Percentiles rank a stretch among this genome's conserved stretches.
Evolutionary conservation across 768 basidiomycete genomes (phyloP).

Genomic region (Pisolithus albus): DNA sequence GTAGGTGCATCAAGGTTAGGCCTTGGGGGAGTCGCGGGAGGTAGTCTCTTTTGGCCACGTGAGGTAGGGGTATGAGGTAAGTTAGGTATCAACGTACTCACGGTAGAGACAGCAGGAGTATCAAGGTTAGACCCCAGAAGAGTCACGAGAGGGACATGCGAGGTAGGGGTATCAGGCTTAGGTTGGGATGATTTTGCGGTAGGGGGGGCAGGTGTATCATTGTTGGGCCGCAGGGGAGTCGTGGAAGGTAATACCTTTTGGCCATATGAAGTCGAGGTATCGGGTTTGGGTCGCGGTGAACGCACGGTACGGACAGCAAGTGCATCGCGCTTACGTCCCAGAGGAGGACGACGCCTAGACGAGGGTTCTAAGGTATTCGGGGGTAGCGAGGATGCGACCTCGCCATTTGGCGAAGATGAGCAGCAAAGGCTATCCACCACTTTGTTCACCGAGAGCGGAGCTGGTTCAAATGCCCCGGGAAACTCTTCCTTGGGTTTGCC

Average conservation of each 20-base stretch:
- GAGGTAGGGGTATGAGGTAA: slow-evolving; percentile 6
- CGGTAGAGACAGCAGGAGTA: neutral
- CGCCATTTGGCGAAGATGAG: slow-evolving; percentile 7
- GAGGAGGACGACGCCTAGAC: slow-evolving; percentile 32
- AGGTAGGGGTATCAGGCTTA: slow-evolving; percentile 4
- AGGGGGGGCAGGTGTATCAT: slow-evolving; percentile 6
- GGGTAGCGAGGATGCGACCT: slow-evolving; percentile 12
- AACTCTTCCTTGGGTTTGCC: slow-evolving; percentile 22
- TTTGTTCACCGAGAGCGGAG: slow-evolving; percentile 4
- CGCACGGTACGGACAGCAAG: neutral
- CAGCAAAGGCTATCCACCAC: slow-evolving; percentile 5
- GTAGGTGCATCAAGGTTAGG: slow-evolving; percentile 26
- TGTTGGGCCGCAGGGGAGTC: slow-evolving; percentile 5
- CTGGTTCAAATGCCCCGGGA: slow-evolving; percentile 44
- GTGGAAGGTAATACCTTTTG: neutral
- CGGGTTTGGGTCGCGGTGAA: neutral
- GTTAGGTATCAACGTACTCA: neutral
- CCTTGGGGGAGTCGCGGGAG: slow-evolving; percentile 16
- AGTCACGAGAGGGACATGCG: slow-evolving; percentile 5
- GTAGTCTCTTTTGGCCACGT: neutral
- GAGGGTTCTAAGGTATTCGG: slow-evolving; percentile 20
- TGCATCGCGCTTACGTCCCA: slow-evolving; percentile 31
- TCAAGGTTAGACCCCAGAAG: slow-evolving; percentile 33
- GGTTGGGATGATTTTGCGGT: neutral
- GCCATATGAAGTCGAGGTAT: slow-evolving; percentile 9